Evolutionary conservation across 805 yeast species (phyloP).

Genomic region (Candida sakaeoensis): DNA sequence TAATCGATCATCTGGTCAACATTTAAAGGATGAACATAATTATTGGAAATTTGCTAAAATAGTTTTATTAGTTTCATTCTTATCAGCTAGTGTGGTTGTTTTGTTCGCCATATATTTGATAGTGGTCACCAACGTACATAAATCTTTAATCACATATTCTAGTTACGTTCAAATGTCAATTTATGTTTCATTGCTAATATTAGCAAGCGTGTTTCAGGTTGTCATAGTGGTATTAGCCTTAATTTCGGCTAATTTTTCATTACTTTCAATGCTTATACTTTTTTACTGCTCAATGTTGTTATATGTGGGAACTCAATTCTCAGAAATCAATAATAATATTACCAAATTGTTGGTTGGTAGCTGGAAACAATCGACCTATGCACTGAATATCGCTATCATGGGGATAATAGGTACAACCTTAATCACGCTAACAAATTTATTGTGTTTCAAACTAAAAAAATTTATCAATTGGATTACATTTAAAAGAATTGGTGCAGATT

Average conservation of each 20-base stretch:
- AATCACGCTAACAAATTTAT: conserved; percentile 25
- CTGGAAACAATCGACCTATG: conserved; percentile 32
- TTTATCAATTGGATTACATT: conserved; percentile 47
- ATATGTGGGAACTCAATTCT: conserved; percentile 45
- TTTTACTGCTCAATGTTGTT: conserved; percentile 42
- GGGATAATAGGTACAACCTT: conserved; percentile 35
- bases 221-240: conserved; percentile 37
- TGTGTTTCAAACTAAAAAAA: conserved; percentile 28
- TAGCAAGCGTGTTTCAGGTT: conserved; percentile 43
- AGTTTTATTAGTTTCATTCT: conserved; percentile 27
- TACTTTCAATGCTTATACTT: conserved; percentile 34
- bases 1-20: neutral
- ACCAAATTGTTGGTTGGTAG: conserved; percentile 12
- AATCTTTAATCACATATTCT: conserved; percentile 12
- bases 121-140: conserved; percentile 35
- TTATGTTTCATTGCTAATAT: conserved; percentile 45
- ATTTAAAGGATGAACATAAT: conserved; percentile 5
- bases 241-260: conserved; percentile 34
- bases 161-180: conserved; percentile 32
- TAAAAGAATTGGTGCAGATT: conserved; percentile 46
- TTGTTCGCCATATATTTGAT: conserved; percentile 38
- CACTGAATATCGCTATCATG: conserved; percentile 42
- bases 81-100: conserved; percentile 31
- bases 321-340: conserved; percentile 31
- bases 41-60: conserved; percentile 3